Evolutionary conservation across 495 filamentous ascomycete genomes (phyloP).

Genomic region (Paragyromitra xinjiangensis): DNA sequence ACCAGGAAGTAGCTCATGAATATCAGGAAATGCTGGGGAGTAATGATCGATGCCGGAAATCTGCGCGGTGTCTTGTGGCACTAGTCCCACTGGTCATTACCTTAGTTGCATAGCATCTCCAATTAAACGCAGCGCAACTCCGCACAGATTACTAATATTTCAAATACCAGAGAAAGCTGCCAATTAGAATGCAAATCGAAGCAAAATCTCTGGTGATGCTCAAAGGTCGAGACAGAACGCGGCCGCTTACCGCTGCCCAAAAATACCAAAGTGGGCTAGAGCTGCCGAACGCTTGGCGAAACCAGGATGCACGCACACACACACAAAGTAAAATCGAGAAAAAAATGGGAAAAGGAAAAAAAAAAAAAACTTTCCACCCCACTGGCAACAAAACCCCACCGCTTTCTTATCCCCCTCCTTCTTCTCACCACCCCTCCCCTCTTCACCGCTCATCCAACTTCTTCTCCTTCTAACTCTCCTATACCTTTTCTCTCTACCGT

Average conservation of each 20-base stretch:
- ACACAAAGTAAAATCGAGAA: constrained; percentile 42
- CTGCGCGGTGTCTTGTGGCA: not conserved
- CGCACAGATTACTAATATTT: not conserved
- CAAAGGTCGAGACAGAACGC: constrained; percentile 1
- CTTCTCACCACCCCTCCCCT: constrained; percentile 49
- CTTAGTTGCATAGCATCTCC: not conserved
- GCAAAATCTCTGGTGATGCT: not conserved
- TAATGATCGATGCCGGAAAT: constrained; percentile 27
- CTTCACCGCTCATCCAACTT: constrained; percentile 32
- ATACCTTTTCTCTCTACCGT: constrained; percentile 41
- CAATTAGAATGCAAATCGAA: constrained; percentile 2
- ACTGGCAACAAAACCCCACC: constrained; percentile 52
- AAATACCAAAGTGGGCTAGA: constrained; percentile 33
- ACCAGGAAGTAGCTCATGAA: not conserved
- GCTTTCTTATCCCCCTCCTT: constrained; percentile 50
- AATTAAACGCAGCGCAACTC: not conserved
- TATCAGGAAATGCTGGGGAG: not conserved
- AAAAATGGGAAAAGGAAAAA: constrained; percentile 36
- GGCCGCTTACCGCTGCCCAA: constrained; percentile 28
- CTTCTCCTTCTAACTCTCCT: constrained; percentile 35
- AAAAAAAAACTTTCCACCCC: constrained; percentile 53
- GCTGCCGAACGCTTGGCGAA: constrained; percentile 44
- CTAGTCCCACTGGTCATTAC: not conserved
- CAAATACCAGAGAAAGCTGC: not conserved
- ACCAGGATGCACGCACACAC: constrained; percentile 48